These are phyloP conservation scores for Chrysanthemum lavandulifolium DNA, from an alignment of 129 eudicot species.

Conservation along the genomic window DNA sequence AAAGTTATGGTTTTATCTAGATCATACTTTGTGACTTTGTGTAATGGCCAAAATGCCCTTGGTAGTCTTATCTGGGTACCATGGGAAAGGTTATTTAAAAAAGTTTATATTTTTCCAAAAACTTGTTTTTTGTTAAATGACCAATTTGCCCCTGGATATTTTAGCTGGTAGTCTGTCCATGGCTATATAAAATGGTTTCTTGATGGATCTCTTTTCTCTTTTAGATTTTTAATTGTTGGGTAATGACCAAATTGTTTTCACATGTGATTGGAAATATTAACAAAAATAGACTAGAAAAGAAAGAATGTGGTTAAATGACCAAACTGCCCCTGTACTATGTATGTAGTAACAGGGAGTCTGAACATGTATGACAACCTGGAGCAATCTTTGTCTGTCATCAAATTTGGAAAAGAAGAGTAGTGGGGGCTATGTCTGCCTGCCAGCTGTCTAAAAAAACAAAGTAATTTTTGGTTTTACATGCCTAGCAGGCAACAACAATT, in stretches of 20 bases:
- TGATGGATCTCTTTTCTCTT: slow-evolving; percentile 16
- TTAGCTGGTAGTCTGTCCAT: slow-evolving; percentile 18
- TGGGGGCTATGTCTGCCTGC: slow-evolving; percentile 32
- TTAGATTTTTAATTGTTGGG: slow-evolving; percentile 4
- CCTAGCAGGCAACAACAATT: slow-evolving; percentile 35
- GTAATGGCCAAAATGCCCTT: slow-evolving; percentile 27
- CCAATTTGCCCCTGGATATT: slow-evolving; percentile 20
- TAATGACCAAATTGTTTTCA: slow-evolving; percentile 22
- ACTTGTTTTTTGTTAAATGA: slow-evolving; percentile 29
- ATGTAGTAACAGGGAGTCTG: slow-evolving; percentile 26
- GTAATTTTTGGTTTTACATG: slow-evolving; percentile 34
- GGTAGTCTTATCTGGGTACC: slow-evolving; percentile 9
- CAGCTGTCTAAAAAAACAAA: slow-evolving; percentile 20
- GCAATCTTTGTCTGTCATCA: slow-evolving; percentile 50
- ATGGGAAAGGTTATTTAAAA: slow-evolving; percentile 26
- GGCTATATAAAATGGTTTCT: slow-evolving; percentile 20
- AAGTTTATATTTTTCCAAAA: slow-evolving; percentile 1
- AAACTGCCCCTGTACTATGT: slow-evolving; percentile 39
- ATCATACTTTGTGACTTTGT: slow-evolving; percentile 3
- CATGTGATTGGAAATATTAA: background rate
- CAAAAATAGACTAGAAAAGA: slow-evolving; percentile 7
- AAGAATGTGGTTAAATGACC: slow-evolving; percentile 33
- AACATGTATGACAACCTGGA: slow-evolving; percentile 50
- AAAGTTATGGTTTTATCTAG: slow-evolving; percentile 8
- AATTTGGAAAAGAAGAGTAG: slow-evolving; percentile 34